Evolutionary conservation across 2,329 filamentous ascomycete genomes (phyloP).

Genomic region (Akanthomyces dipterigenus): DNA sequence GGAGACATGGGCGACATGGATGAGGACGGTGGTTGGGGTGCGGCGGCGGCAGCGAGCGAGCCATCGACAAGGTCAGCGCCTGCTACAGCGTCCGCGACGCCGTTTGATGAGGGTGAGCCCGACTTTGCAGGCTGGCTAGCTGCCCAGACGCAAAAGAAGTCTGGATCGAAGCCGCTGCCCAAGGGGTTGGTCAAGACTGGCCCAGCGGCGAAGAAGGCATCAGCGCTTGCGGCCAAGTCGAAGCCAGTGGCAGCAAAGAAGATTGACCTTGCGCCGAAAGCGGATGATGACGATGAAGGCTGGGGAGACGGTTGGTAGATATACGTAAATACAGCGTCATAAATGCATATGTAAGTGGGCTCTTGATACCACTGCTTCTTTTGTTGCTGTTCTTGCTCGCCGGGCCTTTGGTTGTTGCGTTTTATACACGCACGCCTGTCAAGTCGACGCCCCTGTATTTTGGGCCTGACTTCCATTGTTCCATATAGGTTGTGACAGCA

Average conservation of each 20-base stretch:
- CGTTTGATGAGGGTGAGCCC: slow-evolving; percentile 81
- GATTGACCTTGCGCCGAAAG: slow-evolving; percentile 61
- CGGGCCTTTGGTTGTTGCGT: too few species aligned
- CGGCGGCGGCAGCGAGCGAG: slow-evolving; percentile 31
- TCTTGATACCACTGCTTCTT: too few species aligned
- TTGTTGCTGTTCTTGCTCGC: too few species aligned
- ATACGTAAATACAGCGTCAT: too few species aligned
- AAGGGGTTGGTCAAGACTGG: slow-evolving; percentile 70
- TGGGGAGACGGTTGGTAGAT: slow-evolving; percentile 61
- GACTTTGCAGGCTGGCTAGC: slow-evolving; percentile 96
- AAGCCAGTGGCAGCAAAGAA: slow-evolving; percentile 53
- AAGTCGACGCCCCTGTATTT: too few species aligned
- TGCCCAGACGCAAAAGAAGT: slow-evolving; percentile 74
- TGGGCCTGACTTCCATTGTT: too few species aligned
- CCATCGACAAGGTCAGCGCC: slow-evolving; percentile 21
- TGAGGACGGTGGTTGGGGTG: slow-evolving; percentile 33
- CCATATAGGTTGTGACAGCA: too few species aligned
- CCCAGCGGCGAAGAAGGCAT: slow-evolving; percentile 33
- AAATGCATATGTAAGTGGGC: too few species aligned
- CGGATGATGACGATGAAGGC: slow-evolving; percentile 53
- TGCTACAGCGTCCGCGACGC: slow-evolving; percentile 30
- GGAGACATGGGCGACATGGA: slow-evolving; percentile 57
- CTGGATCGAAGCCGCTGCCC: slow-evolving; percentile 59
- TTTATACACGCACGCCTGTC: too few species aligned
- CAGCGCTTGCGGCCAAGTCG: slow-evolving; percentile 30